These are phyloP conservation scores for Phycomyces blakesleeanus DNA, from an alignment of 192 early-diverging fungal genomes.

Conservation along the genomic window DNA sequence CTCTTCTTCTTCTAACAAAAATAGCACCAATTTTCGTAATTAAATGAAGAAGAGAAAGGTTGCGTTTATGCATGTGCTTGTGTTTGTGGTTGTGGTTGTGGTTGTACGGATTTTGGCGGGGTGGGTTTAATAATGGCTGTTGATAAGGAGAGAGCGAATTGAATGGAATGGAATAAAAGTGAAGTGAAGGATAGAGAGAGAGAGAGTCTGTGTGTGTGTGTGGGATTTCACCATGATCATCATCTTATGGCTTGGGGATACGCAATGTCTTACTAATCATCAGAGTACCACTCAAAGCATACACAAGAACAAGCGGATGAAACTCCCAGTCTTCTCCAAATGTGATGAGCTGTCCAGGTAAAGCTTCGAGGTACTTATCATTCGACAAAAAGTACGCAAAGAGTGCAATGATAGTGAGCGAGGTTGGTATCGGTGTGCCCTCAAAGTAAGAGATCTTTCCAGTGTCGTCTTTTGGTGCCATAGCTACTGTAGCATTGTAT, in stretches of 20 bases:
- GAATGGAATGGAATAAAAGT: no score
- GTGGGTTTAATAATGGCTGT: no score
- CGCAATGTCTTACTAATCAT: constrained; percentile 77
- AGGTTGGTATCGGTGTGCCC: constrained; percentile 87
- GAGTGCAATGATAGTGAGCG: constrained; percentile 61
- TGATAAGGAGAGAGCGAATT: no score
- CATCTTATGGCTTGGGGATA: constrained; percentile 67
- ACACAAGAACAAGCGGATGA: constrained; percentile 78
- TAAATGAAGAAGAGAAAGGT: no score
- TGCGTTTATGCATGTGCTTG: no score
- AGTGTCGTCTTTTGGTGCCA: constrained; percentile 64
- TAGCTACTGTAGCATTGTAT: constrained; percentile 86
- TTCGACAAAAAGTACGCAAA: constrained; percentile 58
- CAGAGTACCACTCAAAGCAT: constrained; percentile 70
- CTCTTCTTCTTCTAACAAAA: no score
- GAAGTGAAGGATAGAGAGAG: no score
- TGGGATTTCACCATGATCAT: background rate
- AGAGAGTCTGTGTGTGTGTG: no score
- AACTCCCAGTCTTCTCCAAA: constrained; percentile 61
- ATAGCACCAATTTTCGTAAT: no score
- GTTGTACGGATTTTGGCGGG: no score
- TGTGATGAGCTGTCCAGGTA: constrained; percentile 56
- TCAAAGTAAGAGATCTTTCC: constrained; percentile 86
- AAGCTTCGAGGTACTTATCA: constrained; percentile 36
- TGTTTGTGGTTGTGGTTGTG: no score